Percentiles rank a stretch among this genome's conserved stretches.
Evolutionary conservation across 768 basidiomycete genomes (phyloP).

Genomic region (Pulveroboletus frians): DNA sequence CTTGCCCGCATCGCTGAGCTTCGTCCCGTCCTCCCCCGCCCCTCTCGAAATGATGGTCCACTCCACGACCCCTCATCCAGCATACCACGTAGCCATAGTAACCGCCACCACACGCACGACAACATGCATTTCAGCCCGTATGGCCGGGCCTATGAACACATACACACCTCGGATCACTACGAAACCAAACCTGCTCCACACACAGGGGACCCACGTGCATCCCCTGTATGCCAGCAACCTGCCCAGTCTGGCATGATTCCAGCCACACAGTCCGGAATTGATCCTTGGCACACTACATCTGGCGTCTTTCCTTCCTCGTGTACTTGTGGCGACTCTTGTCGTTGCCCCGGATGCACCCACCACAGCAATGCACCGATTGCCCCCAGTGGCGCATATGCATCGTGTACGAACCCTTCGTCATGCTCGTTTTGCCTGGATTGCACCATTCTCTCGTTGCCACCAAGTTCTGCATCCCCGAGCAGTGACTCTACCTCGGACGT

Average conservation of each 20-base stretch:
- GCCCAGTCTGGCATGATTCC: constrained; percentile 25
- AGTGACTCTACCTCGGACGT: constrained; percentile 39
- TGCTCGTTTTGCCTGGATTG: constrained; percentile 58
- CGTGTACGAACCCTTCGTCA: constrained; percentile 34
- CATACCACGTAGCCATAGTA: constrained; percentile 36
- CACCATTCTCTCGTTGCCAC: constrained; percentile 48
- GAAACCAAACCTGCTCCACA: constrained; percentile 19
- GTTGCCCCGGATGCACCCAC: constrained; percentile 60
- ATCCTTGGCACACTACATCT: constrained; percentile 22
- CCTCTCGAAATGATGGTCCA: constrained; percentile 36
- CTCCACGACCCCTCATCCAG: constrained; percentile 46
- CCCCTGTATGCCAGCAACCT: constrained; percentile 19
- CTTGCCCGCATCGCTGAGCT: constrained; percentile 58
- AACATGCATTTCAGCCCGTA: constrained; percentile 60
- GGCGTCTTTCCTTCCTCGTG: constrained; percentile 46
- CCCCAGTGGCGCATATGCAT: constrained; percentile 34
- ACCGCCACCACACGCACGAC: constrained; percentile 48
- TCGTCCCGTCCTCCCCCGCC: constrained; percentile 68
- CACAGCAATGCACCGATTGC: constrained; percentile 42
- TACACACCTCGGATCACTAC: constrained; percentile 35
- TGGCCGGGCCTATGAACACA: constrained; percentile 55
- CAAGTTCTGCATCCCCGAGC: constrained; percentile 39
- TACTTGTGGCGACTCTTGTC: constrained; percentile 57
- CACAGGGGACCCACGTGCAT: constrained; percentile 18
- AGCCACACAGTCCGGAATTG: constrained; percentile 23